phyloP scores from a whole-genome alignment of 768 basidiomycete species.

The Astraeus odoratus region DNA sequence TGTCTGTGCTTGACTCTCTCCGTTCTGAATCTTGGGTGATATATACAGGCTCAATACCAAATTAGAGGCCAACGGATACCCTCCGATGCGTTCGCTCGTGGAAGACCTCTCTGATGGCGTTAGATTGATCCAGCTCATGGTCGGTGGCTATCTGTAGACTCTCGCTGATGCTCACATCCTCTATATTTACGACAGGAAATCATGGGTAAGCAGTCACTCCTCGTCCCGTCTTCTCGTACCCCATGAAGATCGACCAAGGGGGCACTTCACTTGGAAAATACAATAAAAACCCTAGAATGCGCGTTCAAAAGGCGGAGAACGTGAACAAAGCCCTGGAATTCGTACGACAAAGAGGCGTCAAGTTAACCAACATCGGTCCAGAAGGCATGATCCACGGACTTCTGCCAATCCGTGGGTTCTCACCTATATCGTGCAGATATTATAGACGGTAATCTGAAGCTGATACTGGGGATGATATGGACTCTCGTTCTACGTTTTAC shows the following conservation, averaged over 20 bases:
- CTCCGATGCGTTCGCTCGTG: constrained; percentile 84
- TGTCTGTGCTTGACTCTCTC: background rate
- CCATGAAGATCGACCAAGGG: constrained; percentile 37
- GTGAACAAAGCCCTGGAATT: constrained; percentile 95
- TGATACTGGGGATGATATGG: constrained; percentile 99
- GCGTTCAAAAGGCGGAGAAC: constrained; percentile 97
- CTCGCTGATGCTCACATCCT: constrained; percentile 4
- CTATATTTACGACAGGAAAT: constrained; percentile 62
- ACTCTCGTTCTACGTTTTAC: constrained; percentile 95
- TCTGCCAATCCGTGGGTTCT: background rate
- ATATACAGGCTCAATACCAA: constrained; percentile 96
- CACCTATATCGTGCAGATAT: constrained; percentile 56
- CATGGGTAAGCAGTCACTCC: constrained; percentile 57
- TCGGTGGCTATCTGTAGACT: constrained; percentile 25
- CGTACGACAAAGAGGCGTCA: constrained; percentile 89
- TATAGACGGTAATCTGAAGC: constrained; percentile 96
- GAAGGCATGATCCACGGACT: constrained; percentile 52
- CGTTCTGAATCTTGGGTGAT: constrained; percentile 1
- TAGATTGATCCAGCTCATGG: constrained; percentile 91
- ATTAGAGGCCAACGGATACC: constrained; percentile 77
- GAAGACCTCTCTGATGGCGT: constrained; percentile 93
- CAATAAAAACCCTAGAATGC: constrained; percentile 82
- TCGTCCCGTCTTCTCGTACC: constrained; percentile 3
- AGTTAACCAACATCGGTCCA: constrained; percentile 95
- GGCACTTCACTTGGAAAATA: constrained; percentile 93